Evolutionary conservation across 345 rosid species (phyloP).

Genomic region (Populus pruinosa): DNA sequence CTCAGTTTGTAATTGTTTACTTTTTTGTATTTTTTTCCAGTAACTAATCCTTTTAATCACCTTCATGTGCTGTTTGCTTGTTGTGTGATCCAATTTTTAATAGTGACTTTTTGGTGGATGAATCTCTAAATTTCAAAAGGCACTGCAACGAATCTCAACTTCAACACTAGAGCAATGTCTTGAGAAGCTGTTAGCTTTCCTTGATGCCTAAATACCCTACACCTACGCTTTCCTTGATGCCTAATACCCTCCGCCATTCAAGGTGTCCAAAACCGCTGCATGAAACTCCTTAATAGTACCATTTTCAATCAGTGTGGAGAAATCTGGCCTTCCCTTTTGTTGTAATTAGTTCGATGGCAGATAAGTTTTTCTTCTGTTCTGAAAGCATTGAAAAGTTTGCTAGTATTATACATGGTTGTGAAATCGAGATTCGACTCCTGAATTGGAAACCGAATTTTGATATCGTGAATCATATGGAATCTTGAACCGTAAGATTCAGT

Average conservation of each 20-base stretch:
- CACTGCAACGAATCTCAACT: constrained; percentile 67
- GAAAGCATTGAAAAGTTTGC: neutral
- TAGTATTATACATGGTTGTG: neutral
- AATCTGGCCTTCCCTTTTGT: neutral
- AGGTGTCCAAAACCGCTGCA: constrained; percentile 2
- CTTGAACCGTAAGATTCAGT: too few species aligned
- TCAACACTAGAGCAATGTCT: constrained; percentile 36
- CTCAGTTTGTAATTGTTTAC: neutral
- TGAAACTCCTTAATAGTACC: neutral
- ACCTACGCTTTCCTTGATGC: neutral
- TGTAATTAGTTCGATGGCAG: neutral
- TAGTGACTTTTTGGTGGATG: constrained; percentile 75
- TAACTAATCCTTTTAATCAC: neutral
- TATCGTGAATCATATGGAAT: too few species aligned
- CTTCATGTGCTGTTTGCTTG: neutral
- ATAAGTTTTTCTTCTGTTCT: neutral
- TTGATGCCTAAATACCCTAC: neutral
- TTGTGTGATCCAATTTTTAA: neutral
- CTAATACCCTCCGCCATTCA: neutral
- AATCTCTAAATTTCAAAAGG: constrained; percentile 70
- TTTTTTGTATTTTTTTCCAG: too few species aligned
- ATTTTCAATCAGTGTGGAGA: neutral
- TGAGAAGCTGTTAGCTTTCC: neutral
- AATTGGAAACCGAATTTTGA: too few species aligned
- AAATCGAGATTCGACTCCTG: too few species aligned